Conservation (phyloP, 192 early-diverging fungal species). For the Coemansia sp. region DNA sequence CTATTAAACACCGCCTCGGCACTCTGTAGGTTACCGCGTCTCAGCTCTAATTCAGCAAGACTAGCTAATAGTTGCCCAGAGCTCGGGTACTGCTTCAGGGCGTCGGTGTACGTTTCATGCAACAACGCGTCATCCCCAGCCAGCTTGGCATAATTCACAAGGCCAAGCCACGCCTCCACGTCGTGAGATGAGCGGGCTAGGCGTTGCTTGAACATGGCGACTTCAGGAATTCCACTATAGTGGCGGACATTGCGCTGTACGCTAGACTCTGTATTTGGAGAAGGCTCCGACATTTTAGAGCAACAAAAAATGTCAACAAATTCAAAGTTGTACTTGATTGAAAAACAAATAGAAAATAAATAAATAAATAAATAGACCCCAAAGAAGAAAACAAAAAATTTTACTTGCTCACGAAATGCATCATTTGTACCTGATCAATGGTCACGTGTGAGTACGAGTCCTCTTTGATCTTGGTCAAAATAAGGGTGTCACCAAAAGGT, state of each 20-base stretch:
- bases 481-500: not conserved
- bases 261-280: constrained; percentile 8
- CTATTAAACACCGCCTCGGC: constrained; percentile 85
- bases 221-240: constrained; percentile 39
- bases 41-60: constrained; percentile 83
- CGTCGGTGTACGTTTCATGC: constrained; percentile 67
- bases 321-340: not conserved
- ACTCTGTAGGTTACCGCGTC: constrained; percentile 69
- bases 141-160: constrained; percentile 65
- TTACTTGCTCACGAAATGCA: not conserved
- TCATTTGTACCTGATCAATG: not conserved
- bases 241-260: constrained; percentile 2
- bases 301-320: constrained; percentile 8
- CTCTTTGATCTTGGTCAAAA: not conserved
- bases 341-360: not conserved
- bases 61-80: constrained; percentile 79
- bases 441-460: not conserved
- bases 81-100: constrained; percentile 79
- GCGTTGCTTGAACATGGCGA: constrained; percentile 60
- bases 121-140: constrained; percentile 61
- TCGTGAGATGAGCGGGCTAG: constrained; percentile 61
- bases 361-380: not conserved
- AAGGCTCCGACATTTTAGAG: constrained; percentile 24
- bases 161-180: constrained; percentile 66
- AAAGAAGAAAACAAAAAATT: not conserved